These are phyloP conservation scores for Gomphus bonarii DNA, from an alignment of 1,284 basidiomycete genomes.

Conservation along the genomic window DNA sequence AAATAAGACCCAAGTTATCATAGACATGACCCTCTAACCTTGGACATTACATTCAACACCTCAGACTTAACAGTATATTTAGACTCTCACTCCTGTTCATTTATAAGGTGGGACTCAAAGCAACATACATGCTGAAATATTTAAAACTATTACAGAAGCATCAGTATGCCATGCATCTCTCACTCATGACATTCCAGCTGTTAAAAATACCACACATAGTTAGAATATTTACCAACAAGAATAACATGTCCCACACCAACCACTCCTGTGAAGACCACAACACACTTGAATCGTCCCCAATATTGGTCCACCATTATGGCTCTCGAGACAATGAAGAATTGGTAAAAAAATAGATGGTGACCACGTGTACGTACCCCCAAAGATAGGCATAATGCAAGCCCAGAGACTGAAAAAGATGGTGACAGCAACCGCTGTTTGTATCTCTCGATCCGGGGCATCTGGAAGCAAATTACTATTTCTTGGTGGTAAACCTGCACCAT, in stretches of 20 bases:
- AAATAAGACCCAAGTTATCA: too few species aligned
- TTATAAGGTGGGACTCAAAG: too few species aligned
- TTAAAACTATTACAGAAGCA: too few species aligned
- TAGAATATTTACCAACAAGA: slow-evolving; percentile 3
- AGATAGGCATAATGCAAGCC: slow-evolving; percentile 48
- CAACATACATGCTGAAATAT: too few species aligned
- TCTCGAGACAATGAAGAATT: not conserved
- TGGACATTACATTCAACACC: too few species aligned
- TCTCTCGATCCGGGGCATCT: slow-evolving; percentile 50
- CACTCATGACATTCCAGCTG: too few species aligned
- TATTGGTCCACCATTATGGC: slow-evolving; percentile 62
- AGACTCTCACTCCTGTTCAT: too few species aligned
- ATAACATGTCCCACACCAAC: slow-evolving; percentile 17
- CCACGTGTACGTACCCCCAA: slow-evolving; percentile 33
- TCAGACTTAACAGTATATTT: too few species aligned
- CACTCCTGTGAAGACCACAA: slow-evolving; percentile 32
- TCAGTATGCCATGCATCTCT: too few species aligned
- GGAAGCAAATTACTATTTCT: slow-evolving; percentile 56
- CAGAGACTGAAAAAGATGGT: slow-evolving; percentile 38
- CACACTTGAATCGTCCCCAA: slow-evolving; percentile 68
- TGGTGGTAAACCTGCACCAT: slow-evolving; percentile 63
- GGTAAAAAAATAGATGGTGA: not conserved
- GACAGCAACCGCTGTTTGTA: slow-evolving; percentile 52
- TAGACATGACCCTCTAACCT: too few species aligned
- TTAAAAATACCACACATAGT: not conserved